Conservation (phyloP, 306 rosid species). For the Mimosa pudica region DNA sequence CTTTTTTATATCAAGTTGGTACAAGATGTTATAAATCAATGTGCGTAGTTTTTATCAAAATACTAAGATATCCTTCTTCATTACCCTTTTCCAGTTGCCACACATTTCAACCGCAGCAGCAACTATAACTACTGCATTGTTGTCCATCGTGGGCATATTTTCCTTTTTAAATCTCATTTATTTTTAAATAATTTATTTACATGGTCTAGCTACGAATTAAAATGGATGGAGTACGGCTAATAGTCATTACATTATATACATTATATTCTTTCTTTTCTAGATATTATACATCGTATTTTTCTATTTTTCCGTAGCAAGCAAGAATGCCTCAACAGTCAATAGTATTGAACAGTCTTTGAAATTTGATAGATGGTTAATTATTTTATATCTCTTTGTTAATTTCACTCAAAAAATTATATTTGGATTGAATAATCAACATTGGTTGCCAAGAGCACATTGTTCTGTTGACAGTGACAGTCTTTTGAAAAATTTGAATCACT, state of each 20-base stretch:
- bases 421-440: not conserved
- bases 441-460: not conserved
- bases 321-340: not conserved
- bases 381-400: not conserved
- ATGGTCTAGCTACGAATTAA: not conserved
- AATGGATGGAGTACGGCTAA: not conserved
- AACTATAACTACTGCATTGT: too few species aligned
- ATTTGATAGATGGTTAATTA: not conserved
- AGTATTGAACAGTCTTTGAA: not conserved
- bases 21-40: too few species aligned
- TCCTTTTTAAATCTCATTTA: not conserved
- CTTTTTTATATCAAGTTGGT: too few species aligned
- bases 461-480: not conserved
- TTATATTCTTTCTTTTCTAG: too few species aligned
- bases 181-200: too few species aligned
- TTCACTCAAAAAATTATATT: not conserved
- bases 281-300: too few species aligned
- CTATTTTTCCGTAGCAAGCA: not conserved
- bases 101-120: too few species aligned
- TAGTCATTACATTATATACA: not conserved
- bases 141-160: not conserved
- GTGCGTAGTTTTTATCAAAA: not conserved
- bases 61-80: too few species aligned
- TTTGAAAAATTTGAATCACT: not conserved
- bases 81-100: too few species aligned